Conservation (phyloP, 495 filamentous ascomycete genomes). For the Neurospora pannonica region DNA sequence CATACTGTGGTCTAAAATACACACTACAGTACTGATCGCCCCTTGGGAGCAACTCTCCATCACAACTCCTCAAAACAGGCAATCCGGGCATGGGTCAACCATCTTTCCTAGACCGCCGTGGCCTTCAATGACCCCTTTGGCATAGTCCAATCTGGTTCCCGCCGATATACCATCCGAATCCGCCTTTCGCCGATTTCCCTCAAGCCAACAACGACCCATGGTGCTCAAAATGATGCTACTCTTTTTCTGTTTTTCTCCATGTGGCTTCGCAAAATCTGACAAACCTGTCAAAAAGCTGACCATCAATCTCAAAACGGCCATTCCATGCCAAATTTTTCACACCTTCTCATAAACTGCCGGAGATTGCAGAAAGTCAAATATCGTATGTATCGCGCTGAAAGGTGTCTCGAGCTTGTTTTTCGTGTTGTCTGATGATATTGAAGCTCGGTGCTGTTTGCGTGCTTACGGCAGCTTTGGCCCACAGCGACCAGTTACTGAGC, state of each 20-base stretch:
- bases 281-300: not conserved
- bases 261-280: not conserved
- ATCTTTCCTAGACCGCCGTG: conserved; percentile 26
- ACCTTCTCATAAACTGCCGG: not conserved
- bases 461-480: not conserved
- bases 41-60: not conserved
- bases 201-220: not conserved
- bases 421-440: not conserved
- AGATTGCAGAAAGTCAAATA: not conserved
- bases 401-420: not conserved
- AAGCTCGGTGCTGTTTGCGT: not conserved
- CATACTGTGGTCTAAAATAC: not conserved
- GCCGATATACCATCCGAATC: conserved; percentile 6
- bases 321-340: not conserved
- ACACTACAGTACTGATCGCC: not conserved
- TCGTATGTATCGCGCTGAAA: not conserved
- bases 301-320: not conserved
- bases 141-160: conserved; percentile 23
- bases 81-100: conserved; percentile 16
- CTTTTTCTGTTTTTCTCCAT: conserved; percentile 6
- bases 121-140: conserved; percentile 15
- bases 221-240: conserved; percentile 4
- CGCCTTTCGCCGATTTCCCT: conserved; percentile 4
- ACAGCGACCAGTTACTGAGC: conserved; percentile 9
- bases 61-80: conserved; percentile 15